These are phyloP conservation scores for Saccharomycopsis microspora DNA, from an alignment of 805 yeast genomes.

Conservation along the genomic window DNA sequence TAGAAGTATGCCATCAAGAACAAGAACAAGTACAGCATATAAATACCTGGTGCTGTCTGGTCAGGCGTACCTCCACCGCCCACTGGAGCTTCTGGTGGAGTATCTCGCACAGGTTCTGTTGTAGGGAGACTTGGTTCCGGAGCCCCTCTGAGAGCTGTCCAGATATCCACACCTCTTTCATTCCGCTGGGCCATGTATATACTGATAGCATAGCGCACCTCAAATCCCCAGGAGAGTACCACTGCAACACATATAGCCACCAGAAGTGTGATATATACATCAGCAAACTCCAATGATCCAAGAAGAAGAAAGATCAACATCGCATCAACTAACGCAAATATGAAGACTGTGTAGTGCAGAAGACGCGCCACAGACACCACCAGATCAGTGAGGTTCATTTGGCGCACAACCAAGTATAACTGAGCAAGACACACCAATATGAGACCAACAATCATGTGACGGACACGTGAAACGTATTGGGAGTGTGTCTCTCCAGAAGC, in stretches of 20 bases:
- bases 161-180: constrained; percentile 53
- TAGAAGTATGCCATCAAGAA: constrained; percentile 47
- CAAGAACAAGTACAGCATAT: constrained; percentile 42
- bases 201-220: constrained; percentile 58
- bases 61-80: constrained; percentile 12
- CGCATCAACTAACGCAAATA: constrained; percentile 50
- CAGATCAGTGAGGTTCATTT: constrained; percentile 60
- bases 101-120: neutral
- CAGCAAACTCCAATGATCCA: constrained; percentile 37
- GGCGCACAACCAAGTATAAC: constrained; percentile 47
- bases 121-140: neutral
- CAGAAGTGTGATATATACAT: constrained; percentile 54
- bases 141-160: constrained; percentile 52
- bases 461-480: constrained; percentile 21
- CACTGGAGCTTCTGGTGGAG: neutral
- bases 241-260: constrained; percentile 62
- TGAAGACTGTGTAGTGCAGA: constrained; percentile 56
- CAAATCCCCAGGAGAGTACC: constrained; percentile 62
- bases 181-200: constrained; percentile 63
- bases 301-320: constrained; percentile 22
- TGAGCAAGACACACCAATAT: constrained; percentile 38
- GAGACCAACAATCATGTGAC: constrained; percentile 33
- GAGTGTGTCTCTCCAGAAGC: constrained; percentile 26
- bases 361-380: constrained; percentile 73
- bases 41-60: constrained; percentile 24